Evolutionary conservation across 257 asterid genomes (phyloP), one percentile per base, ranked within the genome.

Genomic region (Ilex aquifolium): DNA sequence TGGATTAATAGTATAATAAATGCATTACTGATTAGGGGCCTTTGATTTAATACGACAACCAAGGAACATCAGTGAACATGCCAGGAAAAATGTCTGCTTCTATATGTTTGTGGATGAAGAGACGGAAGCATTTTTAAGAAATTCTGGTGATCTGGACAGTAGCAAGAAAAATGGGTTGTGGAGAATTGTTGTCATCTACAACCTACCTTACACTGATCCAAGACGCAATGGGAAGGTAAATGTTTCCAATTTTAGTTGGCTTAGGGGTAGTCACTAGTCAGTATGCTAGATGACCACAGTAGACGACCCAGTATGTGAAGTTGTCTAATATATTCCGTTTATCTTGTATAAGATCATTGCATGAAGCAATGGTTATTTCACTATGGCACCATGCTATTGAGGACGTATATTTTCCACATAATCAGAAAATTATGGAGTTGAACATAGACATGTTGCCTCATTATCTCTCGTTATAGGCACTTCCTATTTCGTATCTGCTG

Each of bases 141-240:
- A 83, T 70, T 73, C 88, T 46, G 71, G 81, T 57, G 88, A 86
- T 69, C 78, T 88, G 63, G 85, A 86, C 57, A 67, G 74, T 72
- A 80, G 77, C 81, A 80, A 72, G 67, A 91, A 78, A 74, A 85
- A 79, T 72, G 96, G 96, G 48, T 56, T 86, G 60, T 91, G 98
- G 98, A 83, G 91, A 72, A 80, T 86, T 51, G 83, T 83, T 54
- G 86, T 86, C 44, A 95, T 88, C 63, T 90, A 36, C 65, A 83
- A 91, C 68, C 81, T 88, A 40, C 98, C 98, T 60, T 91, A 86
- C 69, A 67, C 81, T 21, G 98, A 88, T 70, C 91, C 98, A 32
- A 80, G 98, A 66, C 95, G 96, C 76, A 91, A 86, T 58, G 96
- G 98, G 73, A 91, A 91, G 95, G 98, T 91, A 76, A 82, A 54